phyloP scores from a whole-genome alignment of 805 yeast species.

The Komagataella mondaviorum region DNA sequence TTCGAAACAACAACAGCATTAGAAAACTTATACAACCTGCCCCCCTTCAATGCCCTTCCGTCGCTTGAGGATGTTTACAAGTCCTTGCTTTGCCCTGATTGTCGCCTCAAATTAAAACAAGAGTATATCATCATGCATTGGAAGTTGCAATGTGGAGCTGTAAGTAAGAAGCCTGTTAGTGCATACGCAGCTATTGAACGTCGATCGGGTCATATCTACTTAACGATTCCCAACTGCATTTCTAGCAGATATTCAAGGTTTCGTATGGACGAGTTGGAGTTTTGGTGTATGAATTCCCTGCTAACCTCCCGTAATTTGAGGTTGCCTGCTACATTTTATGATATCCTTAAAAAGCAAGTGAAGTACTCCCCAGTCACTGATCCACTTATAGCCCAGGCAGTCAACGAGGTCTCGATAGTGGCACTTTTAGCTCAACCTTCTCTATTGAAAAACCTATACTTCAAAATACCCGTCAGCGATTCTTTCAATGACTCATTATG shows the following conservation, averaged over 20 bases:
- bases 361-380: neutral
- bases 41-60: neutral
- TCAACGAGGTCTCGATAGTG: neutral
- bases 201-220: neutral
- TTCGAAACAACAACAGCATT: neutral
- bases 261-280: neutral
- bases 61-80: neutral
- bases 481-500: neutral
- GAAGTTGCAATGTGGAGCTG: neutral
- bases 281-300: neutral
- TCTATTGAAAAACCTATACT: neutral
- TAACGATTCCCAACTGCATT: neutral
- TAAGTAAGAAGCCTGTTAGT: neutral
- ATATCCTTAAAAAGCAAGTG: neutral
- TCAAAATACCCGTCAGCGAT: neutral
- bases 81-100: neutral
- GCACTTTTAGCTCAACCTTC: neutral
- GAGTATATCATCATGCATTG: neutral
- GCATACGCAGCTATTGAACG: neutral
- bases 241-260: neutral
- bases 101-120: neutral
- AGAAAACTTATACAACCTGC: neutral
- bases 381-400: neutral
- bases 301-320: neutral
- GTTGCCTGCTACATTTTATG: neutral